phyloP scores from a whole-genome alignment of 2,329 filamentous ascomycete genomes.

The Lachnellula subtilissima region DNA sequence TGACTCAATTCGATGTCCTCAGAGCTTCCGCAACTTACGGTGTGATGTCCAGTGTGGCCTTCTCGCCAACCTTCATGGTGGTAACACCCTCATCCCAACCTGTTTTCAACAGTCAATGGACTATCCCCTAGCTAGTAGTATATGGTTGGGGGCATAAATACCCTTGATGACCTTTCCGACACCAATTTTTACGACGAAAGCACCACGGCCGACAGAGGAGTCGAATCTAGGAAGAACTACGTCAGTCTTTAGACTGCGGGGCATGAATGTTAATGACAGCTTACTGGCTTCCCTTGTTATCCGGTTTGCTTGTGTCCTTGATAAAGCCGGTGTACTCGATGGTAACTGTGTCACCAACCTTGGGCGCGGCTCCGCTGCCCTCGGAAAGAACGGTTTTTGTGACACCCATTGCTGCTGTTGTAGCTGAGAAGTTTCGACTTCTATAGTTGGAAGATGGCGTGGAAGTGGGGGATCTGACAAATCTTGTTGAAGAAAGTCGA shows the following conservation, averaged over 20 bases:
- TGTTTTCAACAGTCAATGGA: slow-evolving; percentile 34
- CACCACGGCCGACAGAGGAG: slow-evolving; percentile 70
- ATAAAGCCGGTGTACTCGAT: slow-evolving; percentile 93
- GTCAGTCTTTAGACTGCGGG: neutral
- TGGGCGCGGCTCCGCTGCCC: slow-evolving; percentile 60
- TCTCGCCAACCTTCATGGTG: slow-evolving; percentile 87
- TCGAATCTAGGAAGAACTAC: slow-evolving; percentile 65
- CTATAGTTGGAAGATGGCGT: neutral
- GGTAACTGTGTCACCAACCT: slow-evolving; percentile 65
- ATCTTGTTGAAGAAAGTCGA: slow-evolving; percentile 4
- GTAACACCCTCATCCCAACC: slow-evolving; percentile 83
- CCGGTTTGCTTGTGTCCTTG: slow-evolving; percentile 57
- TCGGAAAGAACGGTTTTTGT: slow-evolving; percentile 57
- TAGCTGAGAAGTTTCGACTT: slow-evolving; percentile 24
- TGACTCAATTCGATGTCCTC: neutral
- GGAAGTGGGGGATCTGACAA: slow-evolving; percentile 2
- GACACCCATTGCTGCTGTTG: slow-evolving; percentile 59
- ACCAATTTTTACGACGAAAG: slow-evolving; percentile 76
- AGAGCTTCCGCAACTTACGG: slow-evolving; percentile 45
- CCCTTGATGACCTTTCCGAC: slow-evolving; percentile 81
- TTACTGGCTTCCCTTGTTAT: slow-evolving; percentile 68
- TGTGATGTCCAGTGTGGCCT: slow-evolving; percentile 76
- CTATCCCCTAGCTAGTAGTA: slow-evolving; percentile 1
- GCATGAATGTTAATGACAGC: slow-evolving; percentile 29
- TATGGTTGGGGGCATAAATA: slow-evolving; percentile 35